Percentiles rank a stretch among this genome's conserved stretches.
phyloP scores from a whole-genome alignment of 352 stramenopile genomes.

The Globisporangium nagaii region DNA sequence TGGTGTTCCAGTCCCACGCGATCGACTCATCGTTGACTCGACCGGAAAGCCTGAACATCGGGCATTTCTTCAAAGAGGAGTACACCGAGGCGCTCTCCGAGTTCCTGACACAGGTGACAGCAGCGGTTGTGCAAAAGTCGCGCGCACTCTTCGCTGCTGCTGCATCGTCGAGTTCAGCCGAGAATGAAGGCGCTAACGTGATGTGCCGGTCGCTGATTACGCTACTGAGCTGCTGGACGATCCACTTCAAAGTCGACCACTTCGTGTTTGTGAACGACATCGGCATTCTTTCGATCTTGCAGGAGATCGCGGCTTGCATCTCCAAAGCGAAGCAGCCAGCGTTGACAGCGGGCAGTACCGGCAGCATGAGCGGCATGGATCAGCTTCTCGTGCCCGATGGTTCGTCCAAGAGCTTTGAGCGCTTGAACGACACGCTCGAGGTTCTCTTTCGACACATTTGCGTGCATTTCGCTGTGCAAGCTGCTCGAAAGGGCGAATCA shows the following conservation, averaged over 20 bases:
- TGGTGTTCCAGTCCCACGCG: slow-evolving; percentile 26
- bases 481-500: neutral
- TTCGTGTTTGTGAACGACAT: slow-evolving; percentile 53
- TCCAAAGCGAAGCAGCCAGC: neutral
- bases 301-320: slow-evolving; percentile 18
- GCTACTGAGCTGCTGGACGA: slow-evolving; percentile 34
- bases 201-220: slow-evolving; percentile 14
- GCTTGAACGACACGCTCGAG: slow-evolving; percentile 26
- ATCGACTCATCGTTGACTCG: neutral
- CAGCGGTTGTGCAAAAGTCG: slow-evolving; percentile 30
- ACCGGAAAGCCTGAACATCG: slow-evolving; percentile 8
- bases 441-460: slow-evolving; percentile 34
- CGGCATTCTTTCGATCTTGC: slow-evolving; percentile 30
- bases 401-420: neutral
- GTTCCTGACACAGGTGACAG: slow-evolving; percentile 28
- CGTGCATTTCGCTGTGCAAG: slow-evolving; percentile 25
- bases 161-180: neutral
- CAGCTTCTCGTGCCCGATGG: neutral
- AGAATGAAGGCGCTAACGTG: neutral
- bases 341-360: neutral
- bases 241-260: slow-evolving; percentile 30
- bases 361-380: neutral
- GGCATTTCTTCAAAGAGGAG: slow-evolving; percentile 30
- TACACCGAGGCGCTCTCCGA: slow-evolving; percentile 23
- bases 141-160: neutral